Evolutionary conservation across 495 filamentous ascomycete species (phyloP).

Genomic region (Xylaria cubensis): DNA sequence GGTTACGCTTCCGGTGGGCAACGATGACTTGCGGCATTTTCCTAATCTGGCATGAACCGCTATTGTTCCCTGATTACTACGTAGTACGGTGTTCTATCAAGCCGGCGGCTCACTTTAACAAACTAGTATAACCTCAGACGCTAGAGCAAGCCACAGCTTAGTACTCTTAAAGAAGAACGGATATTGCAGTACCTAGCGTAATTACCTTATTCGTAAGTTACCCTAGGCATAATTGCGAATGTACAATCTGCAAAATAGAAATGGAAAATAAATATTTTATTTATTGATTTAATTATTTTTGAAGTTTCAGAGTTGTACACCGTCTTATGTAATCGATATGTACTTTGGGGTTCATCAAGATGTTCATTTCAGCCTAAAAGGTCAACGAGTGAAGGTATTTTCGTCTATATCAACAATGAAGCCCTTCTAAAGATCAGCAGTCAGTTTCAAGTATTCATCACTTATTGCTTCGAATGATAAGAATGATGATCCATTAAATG

Average conservation of each 20-base stretch:
- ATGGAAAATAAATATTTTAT: not conserved
- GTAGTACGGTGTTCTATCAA: not conserved
- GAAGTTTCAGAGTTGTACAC: not conserved
- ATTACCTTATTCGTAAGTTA: not conserved
- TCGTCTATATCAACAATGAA: not conserved
- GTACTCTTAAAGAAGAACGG: slow-evolving; percentile 4
- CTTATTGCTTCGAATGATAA: not conserved
- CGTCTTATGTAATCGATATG: not conserved
- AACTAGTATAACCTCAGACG: not conserved
- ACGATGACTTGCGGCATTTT: slow-evolving; percentile 22
- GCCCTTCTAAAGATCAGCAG: not conserved
- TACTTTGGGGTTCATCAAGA: not conserved
- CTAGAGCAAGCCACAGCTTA: slow-evolving; percentile 14
- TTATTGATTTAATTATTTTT: not conserved
- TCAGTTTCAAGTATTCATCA: not conserved
- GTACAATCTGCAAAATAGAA: not conserved
- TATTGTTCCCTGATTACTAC: slow-evolving; percentile 3
- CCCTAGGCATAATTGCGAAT: not conserved
- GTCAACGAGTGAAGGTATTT: not conserved
- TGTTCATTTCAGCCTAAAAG: not conserved
- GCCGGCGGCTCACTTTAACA: not conserved
- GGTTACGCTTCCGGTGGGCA: slow-evolving; percentile 10
- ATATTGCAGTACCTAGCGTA: not conserved
- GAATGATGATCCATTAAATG: not conserved
- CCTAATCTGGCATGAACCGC: not conserved